phyloP scores from a whole-genome alignment of 306 rosid genomes.

The Betula pendula region DNA sequence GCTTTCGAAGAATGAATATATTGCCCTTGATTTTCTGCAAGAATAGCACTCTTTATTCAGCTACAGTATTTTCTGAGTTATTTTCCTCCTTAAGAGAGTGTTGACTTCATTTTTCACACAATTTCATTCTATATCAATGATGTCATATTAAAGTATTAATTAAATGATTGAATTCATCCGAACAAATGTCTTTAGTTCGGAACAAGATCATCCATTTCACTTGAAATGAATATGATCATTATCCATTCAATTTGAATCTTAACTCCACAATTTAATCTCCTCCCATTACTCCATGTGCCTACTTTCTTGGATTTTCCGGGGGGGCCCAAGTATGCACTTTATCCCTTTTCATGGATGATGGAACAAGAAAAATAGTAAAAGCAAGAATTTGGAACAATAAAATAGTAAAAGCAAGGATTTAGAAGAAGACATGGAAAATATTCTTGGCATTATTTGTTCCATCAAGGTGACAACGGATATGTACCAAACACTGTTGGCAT shows the following conservation, averaged over 20 bases:
- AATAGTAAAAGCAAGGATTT: background rate
- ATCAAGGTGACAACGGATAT: background rate
- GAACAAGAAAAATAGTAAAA: background rate
- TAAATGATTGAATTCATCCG: no score
- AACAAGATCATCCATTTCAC: no score
- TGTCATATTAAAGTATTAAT: background rate
- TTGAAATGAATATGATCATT: no score
- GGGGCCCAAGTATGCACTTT: background rate
- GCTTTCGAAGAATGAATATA: constrained; percentile 1
- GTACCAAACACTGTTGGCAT: background rate
- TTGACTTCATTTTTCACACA: background rate
- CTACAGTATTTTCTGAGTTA: background rate
- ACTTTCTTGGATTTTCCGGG: no score
- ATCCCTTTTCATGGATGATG: background rate
- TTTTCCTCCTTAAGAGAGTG: background rate
- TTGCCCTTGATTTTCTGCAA: background rate
- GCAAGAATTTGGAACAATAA: background rate
- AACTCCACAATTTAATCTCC: no score
- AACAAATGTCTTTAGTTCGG: no score
- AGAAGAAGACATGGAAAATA: background rate
- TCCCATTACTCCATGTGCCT: no score
- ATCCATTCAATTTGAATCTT: no score
- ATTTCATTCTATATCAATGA: background rate
- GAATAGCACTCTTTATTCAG: background rate
- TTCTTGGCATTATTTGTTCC: background rate